Evolutionary conservation across 78 protist genomes (phyloP).

Genomic region (Dictyostelium brefeldianum): DNA sequence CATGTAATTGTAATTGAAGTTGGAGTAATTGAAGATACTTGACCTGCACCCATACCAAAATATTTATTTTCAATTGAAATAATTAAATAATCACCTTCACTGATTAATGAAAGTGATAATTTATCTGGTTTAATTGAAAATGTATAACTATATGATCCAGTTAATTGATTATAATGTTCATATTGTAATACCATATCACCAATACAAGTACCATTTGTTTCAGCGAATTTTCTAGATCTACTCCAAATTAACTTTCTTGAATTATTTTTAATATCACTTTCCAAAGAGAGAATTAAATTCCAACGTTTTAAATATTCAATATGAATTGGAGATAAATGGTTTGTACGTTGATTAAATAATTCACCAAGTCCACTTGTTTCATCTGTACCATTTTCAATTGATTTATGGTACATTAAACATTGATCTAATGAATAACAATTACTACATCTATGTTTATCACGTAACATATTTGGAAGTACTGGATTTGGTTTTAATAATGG

Average conservation of each 20-base stretch:
- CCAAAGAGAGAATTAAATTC: conserved; percentile 64
- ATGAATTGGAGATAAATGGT: conserved; percentile 25
- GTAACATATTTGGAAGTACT: conserved; percentile 46
- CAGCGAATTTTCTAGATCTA: conserved; percentile 20
- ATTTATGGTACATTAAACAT: conserved; percentile 53
- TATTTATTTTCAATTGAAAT: conserved; percentile 21
- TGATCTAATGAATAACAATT: conserved; percentile 46
- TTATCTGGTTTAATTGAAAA: neutral
- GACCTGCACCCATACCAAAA: conserved; percentile 43
- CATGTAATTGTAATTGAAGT: conserved; percentile 7
- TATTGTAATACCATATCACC: conserved; percentile 1
- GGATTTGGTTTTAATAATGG: conserved; percentile 28
- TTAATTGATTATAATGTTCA: neutral
- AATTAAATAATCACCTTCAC: conserved; percentile 58
- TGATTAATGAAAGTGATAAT: neutral
- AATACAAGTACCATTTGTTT: conserved; percentile 51
- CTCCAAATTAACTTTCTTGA: conserved; percentile 48
- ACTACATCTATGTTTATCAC: conserved; percentile 9
- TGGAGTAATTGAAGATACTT: neutral
- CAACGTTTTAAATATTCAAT: conserved; percentile 43
- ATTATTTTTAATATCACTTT: conserved; percentile 38
- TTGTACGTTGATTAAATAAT: conserved; percentile 21
- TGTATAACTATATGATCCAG: conserved; percentile 13
- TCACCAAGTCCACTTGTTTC: conserved; percentile 41
- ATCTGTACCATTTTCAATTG: conserved; percentile 62